Percentiles rank a stretch among this genome's conserved stretches.
Evolutionary conservation across 1,139 yeast species (phyloP).

Genomic region (Yamadazyma taylorii): DNA sequence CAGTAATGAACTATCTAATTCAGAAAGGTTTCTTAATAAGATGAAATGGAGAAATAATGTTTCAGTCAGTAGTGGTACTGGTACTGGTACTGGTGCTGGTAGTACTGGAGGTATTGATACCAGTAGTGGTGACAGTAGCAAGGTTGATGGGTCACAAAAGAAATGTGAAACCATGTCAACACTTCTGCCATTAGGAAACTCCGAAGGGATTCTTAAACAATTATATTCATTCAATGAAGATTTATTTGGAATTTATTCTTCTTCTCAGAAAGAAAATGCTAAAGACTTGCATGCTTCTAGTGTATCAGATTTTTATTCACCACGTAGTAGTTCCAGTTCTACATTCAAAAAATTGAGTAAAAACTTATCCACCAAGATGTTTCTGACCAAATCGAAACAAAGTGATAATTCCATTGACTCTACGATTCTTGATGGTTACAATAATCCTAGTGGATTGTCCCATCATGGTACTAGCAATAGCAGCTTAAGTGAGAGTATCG

Average conservation of each 20-base stretch:
- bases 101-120: too few species aligned
- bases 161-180: slow-evolving; percentile 16
- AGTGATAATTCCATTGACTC: not conserved
- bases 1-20: not conserved
- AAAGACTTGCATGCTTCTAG: not conserved
- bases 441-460: too few species aligned
- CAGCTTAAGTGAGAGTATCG: not conserved
- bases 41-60: slow-evolving; percentile 9
- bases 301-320: not conserved
- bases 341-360: slow-evolving; percentile 15
- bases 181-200: slow-evolving; percentile 13
- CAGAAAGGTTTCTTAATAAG: slow-evolving; percentile 10
- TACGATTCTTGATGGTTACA: too few species aligned
- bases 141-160: too few species aligned
- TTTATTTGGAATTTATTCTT: slow-evolving; percentile 3
- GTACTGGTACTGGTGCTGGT: not conserved
- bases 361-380: slow-evolving; percentile 12
- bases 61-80: not conserved
- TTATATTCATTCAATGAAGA: slow-evolving; percentile 12
- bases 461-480: too few species aligned
- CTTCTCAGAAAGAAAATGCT: not conserved
- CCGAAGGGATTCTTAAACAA: slow-evolving; percentile 14
- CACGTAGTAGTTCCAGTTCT: slow-evolving; percentile 7
- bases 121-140: too few species aligned
- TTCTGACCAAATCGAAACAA: not conserved